Conservation (phyloP, 108 stramenopile genomes). For the Nitzschia inconspicua region DNA sequence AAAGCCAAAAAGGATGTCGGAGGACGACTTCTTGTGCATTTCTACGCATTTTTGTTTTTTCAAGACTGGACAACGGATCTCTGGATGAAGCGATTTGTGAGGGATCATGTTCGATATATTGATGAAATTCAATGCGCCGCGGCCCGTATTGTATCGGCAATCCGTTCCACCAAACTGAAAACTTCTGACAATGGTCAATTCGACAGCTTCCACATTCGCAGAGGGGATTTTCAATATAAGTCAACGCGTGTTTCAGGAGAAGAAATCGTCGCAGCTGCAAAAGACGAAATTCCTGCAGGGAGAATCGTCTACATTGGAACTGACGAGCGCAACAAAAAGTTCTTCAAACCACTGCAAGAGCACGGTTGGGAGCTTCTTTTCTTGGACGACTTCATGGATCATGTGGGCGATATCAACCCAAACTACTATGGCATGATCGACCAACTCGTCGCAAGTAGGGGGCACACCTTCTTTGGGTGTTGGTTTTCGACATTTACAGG, state of each 20-base stretch:
- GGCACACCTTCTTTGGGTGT: constrained; percentile 43
- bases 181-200: constrained; percentile 24
- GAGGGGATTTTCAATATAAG: constrained; percentile 83
- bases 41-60: constrained; percentile 92
- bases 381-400: constrained; percentile 70
- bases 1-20: constrained; percentile 29
- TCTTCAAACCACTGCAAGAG: constrained; percentile 74
- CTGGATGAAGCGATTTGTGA: constrained; percentile 73
- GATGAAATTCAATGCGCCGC: constrained; percentile 93
- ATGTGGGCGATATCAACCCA: constrained; percentile 45
- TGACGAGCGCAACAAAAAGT: constrained; percentile 78
- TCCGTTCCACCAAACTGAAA: constrained; percentile 36
- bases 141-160: constrained; percentile 73
- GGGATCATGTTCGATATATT: constrained; percentile 86
- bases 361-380: constrained; percentile 56
- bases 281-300: constrained; percentile 47
- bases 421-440: constrained; percentile 88
- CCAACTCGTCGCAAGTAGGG: constrained; percentile 75
- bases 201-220: constrained; percentile 83
- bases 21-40: constrained; percentile 79
- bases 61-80: constrained; percentile 83
- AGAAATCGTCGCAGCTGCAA: constrained; percentile 44
- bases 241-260: constrained; percentile 52
- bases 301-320: constrained; percentile 80
- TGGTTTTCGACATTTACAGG: constrained; percentile 31